phyloP scores from a whole-genome alignment of 139 green algal species.

The Chlamydomonas urium region DNA sequence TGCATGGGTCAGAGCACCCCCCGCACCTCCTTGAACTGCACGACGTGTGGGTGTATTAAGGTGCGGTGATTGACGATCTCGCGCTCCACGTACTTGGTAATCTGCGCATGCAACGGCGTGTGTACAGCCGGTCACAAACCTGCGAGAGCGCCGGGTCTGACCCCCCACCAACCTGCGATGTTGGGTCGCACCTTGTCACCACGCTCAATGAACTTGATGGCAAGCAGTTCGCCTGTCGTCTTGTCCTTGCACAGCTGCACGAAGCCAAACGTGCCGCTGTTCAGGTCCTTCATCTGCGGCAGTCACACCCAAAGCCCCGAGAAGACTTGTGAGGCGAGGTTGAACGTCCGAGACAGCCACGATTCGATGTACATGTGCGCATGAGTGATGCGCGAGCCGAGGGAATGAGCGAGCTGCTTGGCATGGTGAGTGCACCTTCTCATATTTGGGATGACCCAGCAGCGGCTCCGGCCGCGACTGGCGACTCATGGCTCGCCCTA shows the following conservation, averaged over 20 bases:
- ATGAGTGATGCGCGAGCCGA: background rate
- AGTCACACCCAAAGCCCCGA: no score
- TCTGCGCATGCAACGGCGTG: no score
- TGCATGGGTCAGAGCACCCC: background rate
- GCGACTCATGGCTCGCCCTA: background rate
- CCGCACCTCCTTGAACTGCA: constrained; percentile 68
- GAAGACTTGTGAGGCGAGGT: no score
- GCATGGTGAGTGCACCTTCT: constrained; percentile 35
- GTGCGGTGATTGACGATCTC: constrained; percentile 96
- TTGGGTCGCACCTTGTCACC: constrained; percentile 54
- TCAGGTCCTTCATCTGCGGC: constrained; percentile 40
- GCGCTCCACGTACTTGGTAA: constrained; percentile 96
- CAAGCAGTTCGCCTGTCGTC: constrained; percentile 59
- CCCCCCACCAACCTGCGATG: background rate
- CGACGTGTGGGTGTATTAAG: constrained; percentile 93
- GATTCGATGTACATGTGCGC: background rate
- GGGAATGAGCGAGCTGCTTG: background rate
- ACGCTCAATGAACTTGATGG: constrained; percentile 52
- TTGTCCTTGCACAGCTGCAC: constrained; percentile 72
- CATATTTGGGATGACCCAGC: constrained; percentile 44
- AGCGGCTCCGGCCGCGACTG: constrained; percentile 38
- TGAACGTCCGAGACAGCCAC: no score
- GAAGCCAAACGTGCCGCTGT: constrained; percentile 88
- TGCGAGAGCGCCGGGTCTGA: no score
- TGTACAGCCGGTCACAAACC: no score